phyloP scores from a whole-genome alignment of 2,329 filamentous ascomycete genomes.

The Exophiala aquamarina region DNA sequence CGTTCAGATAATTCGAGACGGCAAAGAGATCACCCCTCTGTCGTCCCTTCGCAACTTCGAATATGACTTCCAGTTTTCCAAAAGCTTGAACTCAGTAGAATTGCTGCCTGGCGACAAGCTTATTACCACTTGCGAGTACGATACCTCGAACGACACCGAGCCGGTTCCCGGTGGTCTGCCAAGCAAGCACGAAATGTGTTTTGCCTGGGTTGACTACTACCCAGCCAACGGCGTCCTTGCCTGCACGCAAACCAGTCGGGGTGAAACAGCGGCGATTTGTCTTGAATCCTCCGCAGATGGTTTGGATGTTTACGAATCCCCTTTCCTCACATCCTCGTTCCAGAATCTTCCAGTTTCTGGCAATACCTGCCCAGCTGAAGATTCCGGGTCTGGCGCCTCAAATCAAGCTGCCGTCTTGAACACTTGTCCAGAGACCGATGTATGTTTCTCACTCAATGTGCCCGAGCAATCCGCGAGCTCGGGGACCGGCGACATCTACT shows the following conservation, averaged over 20 bases:
- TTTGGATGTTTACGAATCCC: neutral
- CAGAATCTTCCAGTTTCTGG: conserved; percentile 6
- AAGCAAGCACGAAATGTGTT: conserved; percentile 10
- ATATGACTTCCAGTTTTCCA: conserved; percentile 8
- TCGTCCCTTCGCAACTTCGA: conserved; percentile 7
- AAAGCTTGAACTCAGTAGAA: conserved; percentile 7
- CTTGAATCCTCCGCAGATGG: conserved; percentile 2
- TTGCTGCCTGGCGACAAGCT: conserved; percentile 7
- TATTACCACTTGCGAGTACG: conserved; percentile 11
- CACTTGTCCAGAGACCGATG: conserved; percentile 5
- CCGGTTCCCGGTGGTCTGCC: conserved; percentile 8
- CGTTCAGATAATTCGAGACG: conserved; percentile 11
- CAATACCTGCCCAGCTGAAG: conserved; percentile 1
- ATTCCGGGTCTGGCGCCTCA: neutral
- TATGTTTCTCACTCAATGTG: conserved; percentile 28
- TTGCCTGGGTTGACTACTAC: conserved; percentile 21
- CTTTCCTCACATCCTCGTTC: conserved; percentile 4
- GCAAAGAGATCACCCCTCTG: conserved; percentile 10
- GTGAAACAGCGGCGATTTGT: conserved; percentile 1
- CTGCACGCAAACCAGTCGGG: conserved; percentile 29
- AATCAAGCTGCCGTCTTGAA: conserved; percentile 5
- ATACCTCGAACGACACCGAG: conserved; percentile 9
- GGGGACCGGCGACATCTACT: conserved; percentile 28
- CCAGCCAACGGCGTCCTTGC: conserved; percentile 30
- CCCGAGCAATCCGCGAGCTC: conserved; percentile 15